Conservation (phyloP, 495 filamentous ascomycete species). For the Neurospora terricola region DNA sequence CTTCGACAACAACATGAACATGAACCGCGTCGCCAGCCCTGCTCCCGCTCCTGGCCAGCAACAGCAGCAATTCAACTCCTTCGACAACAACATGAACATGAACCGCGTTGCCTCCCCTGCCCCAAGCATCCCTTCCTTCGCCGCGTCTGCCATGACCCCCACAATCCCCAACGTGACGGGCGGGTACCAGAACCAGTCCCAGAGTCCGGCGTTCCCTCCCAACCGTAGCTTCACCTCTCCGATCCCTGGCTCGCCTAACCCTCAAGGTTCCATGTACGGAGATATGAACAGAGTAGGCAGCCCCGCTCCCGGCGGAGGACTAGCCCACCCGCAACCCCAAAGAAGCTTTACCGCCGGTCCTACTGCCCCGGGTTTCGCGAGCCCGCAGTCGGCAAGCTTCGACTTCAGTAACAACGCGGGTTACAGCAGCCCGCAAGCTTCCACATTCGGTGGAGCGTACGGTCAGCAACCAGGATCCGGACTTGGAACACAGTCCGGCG, state of each 20-base stretch:
- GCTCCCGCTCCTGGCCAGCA: constrained; percentile 4
- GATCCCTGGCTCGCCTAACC: constrained; percentile 18
- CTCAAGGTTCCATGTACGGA: constrained; percentile 13
- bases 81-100: neutral
- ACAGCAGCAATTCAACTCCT: neutral
- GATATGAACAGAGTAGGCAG: constrained; percentile 13
- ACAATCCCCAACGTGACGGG: constrained; percentile 14
- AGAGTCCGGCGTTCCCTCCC: constrained; percentile 12
- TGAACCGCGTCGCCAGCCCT: constrained; percentile 13
- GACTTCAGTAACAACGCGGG: neutral
- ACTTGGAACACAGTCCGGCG: neutral
- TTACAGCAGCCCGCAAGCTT: neutral
- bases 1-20: neutral
- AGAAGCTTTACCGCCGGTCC: constrained; percentile 17
- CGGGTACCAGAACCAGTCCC: constrained; percentile 8
- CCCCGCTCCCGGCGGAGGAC: constrained; percentile 4
- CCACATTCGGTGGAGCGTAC: neutral
- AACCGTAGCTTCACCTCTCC: constrained; percentile 25
- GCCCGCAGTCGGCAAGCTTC: neutral
- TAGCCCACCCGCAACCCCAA: constrained; percentile 19
- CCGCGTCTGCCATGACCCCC: constrained; percentile 11
- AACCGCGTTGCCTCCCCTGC: neutral
- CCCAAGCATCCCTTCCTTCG: neutral
- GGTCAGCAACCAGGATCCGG: neutral
- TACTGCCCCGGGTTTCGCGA: neutral